Conservation (phyloP, 495 filamentous ascomycete species). For the Hypoxylon trugodes region DNA sequence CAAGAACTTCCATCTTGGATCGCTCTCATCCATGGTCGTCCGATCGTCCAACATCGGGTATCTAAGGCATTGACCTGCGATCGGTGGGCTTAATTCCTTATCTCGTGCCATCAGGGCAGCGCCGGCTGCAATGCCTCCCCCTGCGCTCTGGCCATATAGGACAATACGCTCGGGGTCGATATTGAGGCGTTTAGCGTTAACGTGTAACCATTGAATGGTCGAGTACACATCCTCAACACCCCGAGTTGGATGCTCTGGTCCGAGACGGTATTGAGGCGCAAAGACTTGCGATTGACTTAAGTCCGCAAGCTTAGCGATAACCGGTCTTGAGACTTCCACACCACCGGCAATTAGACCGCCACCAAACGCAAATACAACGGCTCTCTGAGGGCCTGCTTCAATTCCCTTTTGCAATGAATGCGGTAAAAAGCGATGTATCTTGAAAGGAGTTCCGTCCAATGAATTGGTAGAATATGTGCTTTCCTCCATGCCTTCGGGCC, state of each 20-base stretch:
- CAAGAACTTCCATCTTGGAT: conserved; percentile 40
- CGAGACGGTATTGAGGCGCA: conserved; percentile 51
- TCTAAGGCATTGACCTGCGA: conserved; percentile 45
- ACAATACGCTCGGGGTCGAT: conserved; percentile 51
- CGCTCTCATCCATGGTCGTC: conserved; percentile 28
- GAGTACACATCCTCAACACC: conserved; percentile 48
- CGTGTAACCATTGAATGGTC: conserved; percentile 44
- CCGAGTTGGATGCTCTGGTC: conserved; percentile 51
- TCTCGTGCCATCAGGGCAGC: conserved; percentile 48
- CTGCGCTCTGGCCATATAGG: conserved; percentile 50
- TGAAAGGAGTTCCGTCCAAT: conserved; percentile 32
- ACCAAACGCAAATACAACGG: conserved; percentile 49
- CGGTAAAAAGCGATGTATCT: conserved; percentile 36
- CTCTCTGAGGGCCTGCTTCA: conserved; percentile 26
- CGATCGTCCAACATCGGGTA: conserved; percentile 58
- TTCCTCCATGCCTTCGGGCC: conserved; percentile 24
- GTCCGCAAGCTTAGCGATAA: conserved; percentile 35
- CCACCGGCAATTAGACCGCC: conserved; percentile 50
- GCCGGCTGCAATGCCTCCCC: conserved; percentile 50
- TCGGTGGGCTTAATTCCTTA: conserved; percentile 32
- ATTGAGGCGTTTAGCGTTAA: conserved; percentile 33
- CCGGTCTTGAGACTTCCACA: conserved; percentile 25
- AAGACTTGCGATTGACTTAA: conserved; percentile 40
- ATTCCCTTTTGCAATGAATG: background rate
- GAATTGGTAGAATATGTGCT: conserved; percentile 29